These are phyloP conservation scores for Cytospora mali DNA, from an alignment of 2,329 filamentous ascomycete species.

Conservation along the genomic window DNA sequence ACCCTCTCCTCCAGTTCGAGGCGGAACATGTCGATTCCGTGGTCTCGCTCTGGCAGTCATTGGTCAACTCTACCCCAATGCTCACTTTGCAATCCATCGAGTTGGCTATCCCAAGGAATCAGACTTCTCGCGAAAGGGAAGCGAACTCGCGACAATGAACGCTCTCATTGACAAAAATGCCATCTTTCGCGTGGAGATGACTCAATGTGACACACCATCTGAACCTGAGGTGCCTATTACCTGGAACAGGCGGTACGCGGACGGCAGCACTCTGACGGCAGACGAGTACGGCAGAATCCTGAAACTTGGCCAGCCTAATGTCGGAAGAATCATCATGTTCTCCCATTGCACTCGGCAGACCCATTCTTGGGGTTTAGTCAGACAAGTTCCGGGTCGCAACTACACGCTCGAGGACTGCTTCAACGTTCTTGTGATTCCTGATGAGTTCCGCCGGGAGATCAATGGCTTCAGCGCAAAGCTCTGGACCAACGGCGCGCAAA, in stretches of 20 bases:
- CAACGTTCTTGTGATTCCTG: not conserved
- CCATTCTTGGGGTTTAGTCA: not conserved
- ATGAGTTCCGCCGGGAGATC: not conserved
- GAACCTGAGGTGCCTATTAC: not conserved
- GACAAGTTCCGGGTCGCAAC: not conserved
- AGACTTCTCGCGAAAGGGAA: not conserved
- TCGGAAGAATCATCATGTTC: not conserved
- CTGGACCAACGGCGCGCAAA: not conserved
- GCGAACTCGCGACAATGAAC: not conserved
- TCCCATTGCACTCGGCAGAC: not conserved
- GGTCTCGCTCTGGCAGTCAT: not conserved
- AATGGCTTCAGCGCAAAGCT: not conserved
- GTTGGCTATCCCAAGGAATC: not conserved
- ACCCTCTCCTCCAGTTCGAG: not conserved
- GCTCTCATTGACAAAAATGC: not conserved
- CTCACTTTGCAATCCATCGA: not conserved
- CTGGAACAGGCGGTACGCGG: not conserved
- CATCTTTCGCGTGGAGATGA: not conserved
- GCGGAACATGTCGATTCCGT: not conserved
- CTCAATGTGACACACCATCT: not conserved
- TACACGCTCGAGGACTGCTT: not conserved
- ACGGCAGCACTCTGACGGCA: not conserved
- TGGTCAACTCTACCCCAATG: not conserved
- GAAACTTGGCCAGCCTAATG: not conserved
- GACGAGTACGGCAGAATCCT: not conserved